Percentiles rank a stretch among this genome's conserved stretches.
Conservation (phyloP, 1,139 yeast species). For the Martiniozyma asiatica region DNA sequence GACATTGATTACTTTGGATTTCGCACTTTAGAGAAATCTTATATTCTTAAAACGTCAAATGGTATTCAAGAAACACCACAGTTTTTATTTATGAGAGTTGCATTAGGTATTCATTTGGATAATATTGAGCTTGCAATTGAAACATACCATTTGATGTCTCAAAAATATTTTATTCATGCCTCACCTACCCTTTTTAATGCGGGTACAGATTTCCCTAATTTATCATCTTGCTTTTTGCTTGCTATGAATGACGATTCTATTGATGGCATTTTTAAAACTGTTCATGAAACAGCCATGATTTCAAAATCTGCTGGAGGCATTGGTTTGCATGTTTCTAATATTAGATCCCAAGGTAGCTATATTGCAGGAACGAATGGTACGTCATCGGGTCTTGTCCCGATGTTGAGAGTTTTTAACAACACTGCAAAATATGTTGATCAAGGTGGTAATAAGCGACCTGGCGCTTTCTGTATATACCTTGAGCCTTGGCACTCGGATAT, state of each 20-base stretch:
- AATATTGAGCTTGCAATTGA: conserved; percentile 40
- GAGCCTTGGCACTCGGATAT: conserved; percentile 57
- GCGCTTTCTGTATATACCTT: conserved; percentile 46
- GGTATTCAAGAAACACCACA: conserved; percentile 51
- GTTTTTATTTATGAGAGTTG: conserved; percentile 47
- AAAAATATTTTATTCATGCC: conserved; percentile 45
- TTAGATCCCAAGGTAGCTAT: conserved; percentile 42
- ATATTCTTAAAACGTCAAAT: conserved; percentile 38
- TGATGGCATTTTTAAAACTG: conserved; percentile 48
- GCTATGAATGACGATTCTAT: conserved; percentile 53
- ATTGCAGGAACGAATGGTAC: conserved; percentile 50
- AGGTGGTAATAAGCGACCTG: conserved; percentile 57
- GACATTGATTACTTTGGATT: conserved; percentile 46
- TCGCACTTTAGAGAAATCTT: conserved; percentile 47
- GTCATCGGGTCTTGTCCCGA: conserved; percentile 48
- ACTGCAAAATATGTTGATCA: conserved; percentile 55
- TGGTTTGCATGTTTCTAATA: conserved; percentile 47
- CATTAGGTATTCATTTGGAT: conserved; percentile 45
- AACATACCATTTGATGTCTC: conserved; percentile 46
- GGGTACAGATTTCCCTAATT: conserved; percentile 44
- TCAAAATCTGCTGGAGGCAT: conserved; percentile 54
- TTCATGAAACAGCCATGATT: conserved; percentile 44
- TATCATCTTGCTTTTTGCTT: conserved; percentile 48
- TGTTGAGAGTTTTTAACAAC: conserved; percentile 49
- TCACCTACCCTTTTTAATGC: conserved; percentile 52